Evolutionary conservation across 192 early-diverging fungal species (phyloP), one percentile per base, ranked within the genome.

Genomic region (Rhizoclosmatium globosum): DNA sequence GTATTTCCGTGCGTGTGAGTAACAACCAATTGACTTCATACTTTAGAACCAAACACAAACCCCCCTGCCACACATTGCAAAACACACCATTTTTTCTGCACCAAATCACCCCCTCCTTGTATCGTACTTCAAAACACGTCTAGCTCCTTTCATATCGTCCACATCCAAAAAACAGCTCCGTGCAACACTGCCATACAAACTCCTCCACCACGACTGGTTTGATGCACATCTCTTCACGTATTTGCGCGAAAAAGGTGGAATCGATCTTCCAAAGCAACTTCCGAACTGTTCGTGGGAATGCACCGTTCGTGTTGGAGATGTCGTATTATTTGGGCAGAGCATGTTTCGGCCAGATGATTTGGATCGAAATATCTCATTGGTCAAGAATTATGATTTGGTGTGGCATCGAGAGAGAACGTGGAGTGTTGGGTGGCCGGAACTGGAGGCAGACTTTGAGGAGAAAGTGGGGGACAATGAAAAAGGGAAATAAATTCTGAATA

Each of bases 371-470:
- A 53, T 71, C 17, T 41, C 23, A 13, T n/a, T 71, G 9, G 56
- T 58, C 6, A 71, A 71, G 42, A 71, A 71, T 71, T 56, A 57
- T 71, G 69, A 43, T 31, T 43, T n/a, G n/a, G n/a, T 71, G 42
- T 71, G 69, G 69, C n/a, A 23, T 31, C 23, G 48, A 6, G 56
- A 48, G 6, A 13, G 69, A n/a, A 71, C 47, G 45, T 71, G 69
- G 69, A 17, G 4, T 7, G 23, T 41, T 57, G 48, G 56, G 15
- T 71, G 69, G 69, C 69, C 69, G 42, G 69, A 71, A 44, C 17
- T 45, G 45, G 65, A 68, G 13, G 50, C 50, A 53, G 17, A 53
- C 31, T 31, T 31, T 31, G 31, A 31, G 31, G 31, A 31, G 31
- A 31, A 31, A 31, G 31, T 31, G 31, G 31, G 31, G 31, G 31